A percentile compares a stretch with the other conserved stretches of the same genome.
phyloP scores from a whole-genome alignment of 768 basidiomycete species.

The Postia placenta region DNA sequence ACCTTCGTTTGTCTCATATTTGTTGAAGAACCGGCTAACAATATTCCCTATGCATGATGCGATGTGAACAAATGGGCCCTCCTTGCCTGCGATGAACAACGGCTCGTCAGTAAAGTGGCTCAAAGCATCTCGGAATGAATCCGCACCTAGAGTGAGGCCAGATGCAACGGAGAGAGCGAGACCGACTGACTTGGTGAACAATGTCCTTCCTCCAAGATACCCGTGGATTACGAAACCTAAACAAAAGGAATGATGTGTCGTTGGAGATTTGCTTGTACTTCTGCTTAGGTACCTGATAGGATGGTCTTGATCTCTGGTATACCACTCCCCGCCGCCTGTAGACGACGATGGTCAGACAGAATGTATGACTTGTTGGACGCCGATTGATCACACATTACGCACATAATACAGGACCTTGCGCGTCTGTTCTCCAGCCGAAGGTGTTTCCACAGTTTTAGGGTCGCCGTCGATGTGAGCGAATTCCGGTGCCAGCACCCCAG shows the following conservation, averaged over 20 bases:
- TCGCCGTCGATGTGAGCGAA: slow-evolving; percentile 27
- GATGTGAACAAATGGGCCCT: slow-evolving; percentile 86
- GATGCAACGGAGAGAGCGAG: slow-evolving; percentile 89
- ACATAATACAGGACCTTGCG: slow-evolving; percentile 84
- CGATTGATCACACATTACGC: slow-evolving; percentile 22
- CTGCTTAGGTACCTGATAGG: slow-evolving; percentile 79
- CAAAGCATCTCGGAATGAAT: not conserved
- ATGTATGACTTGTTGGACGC: not conserved
- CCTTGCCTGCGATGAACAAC: slow-evolving; percentile 39
- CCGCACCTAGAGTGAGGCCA: slow-evolving; percentile 73
- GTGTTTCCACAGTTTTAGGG: slow-evolving; percentile 16
- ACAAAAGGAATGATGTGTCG: not conserved
- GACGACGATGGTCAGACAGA: not conserved
- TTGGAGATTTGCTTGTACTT: slow-evolving; percentile 10
- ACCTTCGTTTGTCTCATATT: slow-evolving; percentile 97
- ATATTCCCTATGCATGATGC: slow-evolving; percentile 93
- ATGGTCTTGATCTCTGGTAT: slow-evolving; percentile 98
- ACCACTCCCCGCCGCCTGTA: slow-evolving; percentile 87
- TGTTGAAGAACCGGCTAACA: slow-evolving; percentile 73
- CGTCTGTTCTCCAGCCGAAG: slow-evolving; percentile 29
- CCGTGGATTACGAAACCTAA: slow-evolving; percentile 94
- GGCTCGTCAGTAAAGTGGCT: not conserved
- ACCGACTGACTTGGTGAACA: slow-evolving; percentile 88
- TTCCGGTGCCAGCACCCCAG: slow-evolving; percentile 52
- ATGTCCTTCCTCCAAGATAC: slow-evolving; percentile 84